Evolutionary conservation across 192 early-diverging fungal genomes (phyloP).

Genomic region (Coemansia sp.): DNA sequence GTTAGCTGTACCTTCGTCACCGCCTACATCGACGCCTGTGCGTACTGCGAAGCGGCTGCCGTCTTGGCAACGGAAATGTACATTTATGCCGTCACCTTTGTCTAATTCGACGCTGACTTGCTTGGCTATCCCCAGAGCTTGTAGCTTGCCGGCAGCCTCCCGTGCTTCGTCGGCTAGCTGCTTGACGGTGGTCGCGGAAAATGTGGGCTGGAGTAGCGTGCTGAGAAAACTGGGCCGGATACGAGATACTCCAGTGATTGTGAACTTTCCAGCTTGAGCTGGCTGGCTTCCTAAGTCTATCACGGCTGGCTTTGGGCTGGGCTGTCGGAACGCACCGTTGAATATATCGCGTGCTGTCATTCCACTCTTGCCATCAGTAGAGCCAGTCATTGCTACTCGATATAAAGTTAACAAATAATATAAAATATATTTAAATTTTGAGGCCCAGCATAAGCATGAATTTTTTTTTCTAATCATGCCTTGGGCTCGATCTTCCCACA

Average conservation of each 20-base stretch:
- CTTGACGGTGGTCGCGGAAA: conserved; percentile 30
- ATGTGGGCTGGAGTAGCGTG: conserved; percentile 14
- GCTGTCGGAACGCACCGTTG: conserved; percentile 6
- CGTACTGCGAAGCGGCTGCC: conserved; percentile 70
- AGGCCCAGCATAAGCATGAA: neutral
- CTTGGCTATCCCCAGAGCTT: conserved; percentile 47
- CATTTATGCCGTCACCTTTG: conserved; percentile 58
- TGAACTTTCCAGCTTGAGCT: conserved; percentile 9
- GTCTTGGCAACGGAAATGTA: conserved; percentile 74
- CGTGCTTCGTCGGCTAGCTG: conserved; percentile 32
- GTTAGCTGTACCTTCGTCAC: conserved; percentile 82
- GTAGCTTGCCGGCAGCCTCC: conserved; percentile 44
- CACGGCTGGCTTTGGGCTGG: neutral
- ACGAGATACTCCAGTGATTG: conserved; percentile 30
- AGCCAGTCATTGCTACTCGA: neutral
- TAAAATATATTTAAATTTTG: neutral
- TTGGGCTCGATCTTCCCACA: neutral
- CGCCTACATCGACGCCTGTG: conserved; percentile 91
- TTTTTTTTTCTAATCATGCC: neutral
- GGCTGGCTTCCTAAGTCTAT: conserved; percentile 18
- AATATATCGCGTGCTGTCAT: conserved; percentile 17
- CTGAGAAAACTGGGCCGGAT: conserved; percentile 32
- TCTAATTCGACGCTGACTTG: conserved; percentile 28
- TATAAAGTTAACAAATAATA: neutral
- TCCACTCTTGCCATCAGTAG: neutral